Evolutionary conservation across 1,284 basidiomycete species (phyloP).

Genomic region (Boletus sp.): DNA sequence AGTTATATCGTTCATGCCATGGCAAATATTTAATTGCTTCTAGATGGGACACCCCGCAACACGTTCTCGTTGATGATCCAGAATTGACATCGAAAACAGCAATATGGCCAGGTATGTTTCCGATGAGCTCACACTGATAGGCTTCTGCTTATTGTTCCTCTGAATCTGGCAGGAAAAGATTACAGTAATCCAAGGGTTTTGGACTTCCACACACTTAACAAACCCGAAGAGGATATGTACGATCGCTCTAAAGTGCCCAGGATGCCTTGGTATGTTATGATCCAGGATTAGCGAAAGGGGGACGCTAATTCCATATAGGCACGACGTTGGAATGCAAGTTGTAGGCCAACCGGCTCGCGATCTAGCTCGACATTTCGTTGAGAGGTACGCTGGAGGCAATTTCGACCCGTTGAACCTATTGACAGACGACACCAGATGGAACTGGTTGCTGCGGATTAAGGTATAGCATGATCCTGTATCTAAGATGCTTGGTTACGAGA

Average conservation of each 20-base stretch:
- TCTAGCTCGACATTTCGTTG: slow-evolving; percentile 91
- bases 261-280: slow-evolving; percentile 85
- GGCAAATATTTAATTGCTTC: background rate
- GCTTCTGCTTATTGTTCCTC: slow-evolving; percentile 1
- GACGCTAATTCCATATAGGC: slow-evolving; percentile 48
- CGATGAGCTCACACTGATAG: background rate
- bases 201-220: slow-evolving; percentile 87
- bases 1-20: slow-evolving; percentile 8
- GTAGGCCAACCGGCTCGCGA: slow-evolving; percentile 97
- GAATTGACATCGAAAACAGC: slow-evolving; percentile 52
- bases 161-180: slow-evolving; percentile 66
- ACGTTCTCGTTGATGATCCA: slow-evolving; percentile 85
- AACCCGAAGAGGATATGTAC: slow-evolving; percentile 93
- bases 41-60: slow-evolving; percentile 95
- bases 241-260: slow-evolving; percentile 85
- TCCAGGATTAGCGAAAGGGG: background rate
- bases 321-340: slow-evolving; percentile 94
- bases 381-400: slow-evolving; percentile 54
- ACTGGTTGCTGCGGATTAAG: slow-evolving; percentile 87
- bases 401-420: slow-evolving; percentile 18
- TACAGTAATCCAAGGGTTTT: slow-evolving; percentile 88
- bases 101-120: slow-evolving; percentile 76
- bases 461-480: slow-evolving; percentile 37
- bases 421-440: slow-evolving; percentile 61
- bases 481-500: background rate